Evolutionary conservation across 352 stramenopile genomes (phyloP).

Genomic region (Thraustotheca clavata): DNA sequence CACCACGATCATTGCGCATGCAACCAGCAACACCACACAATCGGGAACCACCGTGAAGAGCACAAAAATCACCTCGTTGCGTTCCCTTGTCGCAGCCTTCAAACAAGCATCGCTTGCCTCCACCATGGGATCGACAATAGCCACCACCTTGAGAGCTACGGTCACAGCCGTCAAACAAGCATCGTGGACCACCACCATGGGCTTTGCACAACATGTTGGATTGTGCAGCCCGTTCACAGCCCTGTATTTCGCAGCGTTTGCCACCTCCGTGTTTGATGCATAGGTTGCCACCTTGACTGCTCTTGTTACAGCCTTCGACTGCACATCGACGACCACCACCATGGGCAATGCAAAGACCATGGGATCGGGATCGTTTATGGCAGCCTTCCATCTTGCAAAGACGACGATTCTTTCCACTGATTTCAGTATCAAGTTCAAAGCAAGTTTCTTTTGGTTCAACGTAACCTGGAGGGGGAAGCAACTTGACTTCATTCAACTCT

Average conservation of each 20-base stretch:
- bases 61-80: conserved; percentile 80
- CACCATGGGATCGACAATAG: conserved; percentile 77
- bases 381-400: conserved; percentile 68
- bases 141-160: conserved; percentile 69
- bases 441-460: conserved; percentile 28
- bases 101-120: conserved; percentile 79
- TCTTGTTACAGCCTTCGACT: conserved; percentile 73
- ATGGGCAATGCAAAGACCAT: conserved; percentile 80
- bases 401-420: conserved; percentile 34
- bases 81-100: conserved; percentile 81
- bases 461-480: background rate
- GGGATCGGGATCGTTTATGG: conserved; percentile 81
- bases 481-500: conserved; percentile 3
- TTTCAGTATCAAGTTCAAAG: background rate
- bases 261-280: conserved; percentile 82
- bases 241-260: conserved; percentile 66
- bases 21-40: conserved; percentile 72
- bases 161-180: conserved; percentile 53
- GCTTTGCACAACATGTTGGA: conserved; percentile 81
- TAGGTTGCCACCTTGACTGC: conserved; percentile 66
- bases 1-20: conserved; percentile 78
- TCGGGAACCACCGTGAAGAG: conserved; percentile 73
- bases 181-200: conserved; percentile 77
- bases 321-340: conserved; percentile 68
- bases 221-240: conserved; percentile 73